Percentiles rank a stretch among this genome's conserved stretches.
phyloP scores from a whole-genome alignment of 495 filamentous ascomycete species.

The Daldinia vernicosa region DNA sequence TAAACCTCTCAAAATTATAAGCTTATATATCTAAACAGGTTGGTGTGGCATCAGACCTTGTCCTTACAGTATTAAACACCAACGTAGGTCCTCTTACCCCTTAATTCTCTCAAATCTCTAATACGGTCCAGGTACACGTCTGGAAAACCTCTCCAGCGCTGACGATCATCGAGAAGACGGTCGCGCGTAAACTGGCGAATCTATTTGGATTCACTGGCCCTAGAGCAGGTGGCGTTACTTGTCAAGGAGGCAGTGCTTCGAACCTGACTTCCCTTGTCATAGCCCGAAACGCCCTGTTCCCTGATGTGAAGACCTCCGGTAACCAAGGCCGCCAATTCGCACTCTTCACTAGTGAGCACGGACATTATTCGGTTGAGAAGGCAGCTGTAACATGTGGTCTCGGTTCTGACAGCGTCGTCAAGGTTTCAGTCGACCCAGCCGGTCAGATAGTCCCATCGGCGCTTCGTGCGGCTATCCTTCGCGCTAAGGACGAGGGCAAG shows the following conservation, averaged over 20 bases:
- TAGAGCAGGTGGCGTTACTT: conserved; percentile 84
- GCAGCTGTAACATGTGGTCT: conserved; percentile 87
- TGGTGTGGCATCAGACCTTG: conserved; percentile 81
- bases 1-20: background rate
- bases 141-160: conserved; percentile 91
- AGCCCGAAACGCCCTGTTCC: conserved; percentile 86
- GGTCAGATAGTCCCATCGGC: conserved; percentile 76
- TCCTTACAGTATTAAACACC: conserved; percentile 85
- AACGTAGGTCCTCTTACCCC: conserved; percentile 63
- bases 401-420: conserved; percentile 74
- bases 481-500: conserved; percentile 67
- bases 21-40: conserved; percentile 52
- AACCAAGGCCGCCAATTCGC: conserved; percentile 72
- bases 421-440: conserved; percentile 74
- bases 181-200: conserved; percentile 70
- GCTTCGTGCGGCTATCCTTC: conserved; percentile 67
- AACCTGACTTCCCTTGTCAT: conserved; percentile 90
- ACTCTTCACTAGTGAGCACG: conserved; percentile 88
- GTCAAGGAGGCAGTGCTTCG: conserved; percentile 84
- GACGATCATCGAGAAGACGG: conserved; percentile 84
- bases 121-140: conserved; percentile 68
- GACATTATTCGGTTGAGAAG: conserved; percentile 95
- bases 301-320: conserved; percentile 75
- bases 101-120: conserved; percentile 11
- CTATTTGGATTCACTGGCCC: conserved; percentile 80